A percentile compares a stretch with the other conserved stretches of the same genome.
These are phyloP conservation scores for Bipolaris sorokiniana DNA, from an alignment of 2,329 filamentous ascomycete genomes.

Conservation along the genomic window DNA sequence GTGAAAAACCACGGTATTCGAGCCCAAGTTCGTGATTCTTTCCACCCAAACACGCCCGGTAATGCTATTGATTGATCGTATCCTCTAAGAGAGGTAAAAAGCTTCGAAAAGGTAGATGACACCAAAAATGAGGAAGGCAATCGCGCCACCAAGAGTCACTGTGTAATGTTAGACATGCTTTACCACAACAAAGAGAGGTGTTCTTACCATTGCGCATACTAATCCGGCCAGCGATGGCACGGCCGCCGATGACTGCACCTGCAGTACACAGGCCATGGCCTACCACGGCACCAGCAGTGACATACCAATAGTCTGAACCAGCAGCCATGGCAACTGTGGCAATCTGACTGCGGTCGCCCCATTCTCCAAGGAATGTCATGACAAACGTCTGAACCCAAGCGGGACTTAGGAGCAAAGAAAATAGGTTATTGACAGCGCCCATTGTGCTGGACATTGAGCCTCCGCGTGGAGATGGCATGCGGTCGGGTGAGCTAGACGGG, in stretches of 20 bases:
- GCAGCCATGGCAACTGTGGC: slow-evolving; percentile 99
- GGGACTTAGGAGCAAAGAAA: slow-evolving; percentile 86
- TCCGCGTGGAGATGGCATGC: slow-evolving; percentile 54
- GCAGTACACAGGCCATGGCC: slow-evolving; percentile 92
- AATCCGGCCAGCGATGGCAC: slow-evolving; percentile 89
- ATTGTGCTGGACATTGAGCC: slow-evolving; percentile 61
- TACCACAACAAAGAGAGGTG: not conserved
- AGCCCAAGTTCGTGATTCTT: slow-evolving; percentile 13
- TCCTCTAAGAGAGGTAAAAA: slow-evolving; percentile 58
- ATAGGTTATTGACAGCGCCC: slow-evolving; percentile 81
- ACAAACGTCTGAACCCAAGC: slow-evolving; percentile 99
- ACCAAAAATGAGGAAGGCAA: slow-evolving; percentile 89
- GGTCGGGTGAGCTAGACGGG: slow-evolving; percentile 65
- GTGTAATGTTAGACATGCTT: slow-evolving; percentile 32
- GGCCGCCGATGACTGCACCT: slow-evolving; percentile 87
- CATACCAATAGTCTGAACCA: slow-evolving; percentile 98
- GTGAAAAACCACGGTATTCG: not conserved
- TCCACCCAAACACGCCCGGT: slow-evolving; percentile 28
- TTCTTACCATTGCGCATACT: slow-evolving; percentile 93
- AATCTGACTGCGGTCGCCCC: slow-evolving; percentile 97
- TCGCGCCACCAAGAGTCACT: slow-evolving; percentile 92
- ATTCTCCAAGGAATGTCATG: slow-evolving; percentile 98
- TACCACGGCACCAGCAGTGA: slow-evolving; percentile 83
- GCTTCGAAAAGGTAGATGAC: slow-evolving; percentile 89
- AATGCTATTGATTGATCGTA: slow-evolving; percentile 26